Base-by-base conservation (phyloP, 192 early-diverging fungal species). In the Gonapodya sp. region DNA sequence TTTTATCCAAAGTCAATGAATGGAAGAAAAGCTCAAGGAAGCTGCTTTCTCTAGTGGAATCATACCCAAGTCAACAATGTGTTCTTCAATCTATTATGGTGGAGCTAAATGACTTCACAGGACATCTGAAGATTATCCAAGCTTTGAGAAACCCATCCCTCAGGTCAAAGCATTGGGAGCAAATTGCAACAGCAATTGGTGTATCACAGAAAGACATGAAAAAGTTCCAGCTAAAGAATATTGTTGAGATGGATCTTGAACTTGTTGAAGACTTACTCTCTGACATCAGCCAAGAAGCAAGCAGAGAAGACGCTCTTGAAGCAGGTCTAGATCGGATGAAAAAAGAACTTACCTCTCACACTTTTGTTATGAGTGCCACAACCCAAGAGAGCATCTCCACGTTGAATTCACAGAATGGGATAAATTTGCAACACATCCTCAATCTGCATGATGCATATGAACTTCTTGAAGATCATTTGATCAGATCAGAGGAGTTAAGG, bases 211-310 rank as follows among this genome's bases (percentile, higher is more conserved):
- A 79, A 34, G 86, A 87, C 35, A 80, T 87, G 34, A 37, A 72
- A 16, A 80, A 82, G 31, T 73, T 87, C 0, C 36, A 64, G 0
- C 46, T 87, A 1, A 37, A 74, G 0, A 78, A 85, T 36, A 79
- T 86, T 33, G 78, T 87, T 2, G 82, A 83, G 37, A 46, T 87
- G 30, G 86, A 87, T 75, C 72, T 87, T 72, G 86, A 87, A 74
- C 73, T 87, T 74, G 82, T 87, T 1, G 80, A 83, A 31, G 82
- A 84, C 36, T 81, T 87, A 0, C 30, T 87, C 1, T 36, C 79
- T 34, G 86, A 86, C 31, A 86, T 87, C n/a, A 85, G 81, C 36
- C 73, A 81, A 1, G 83, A 87, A 83, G 86, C 86, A 0, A 82
- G 73, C 37, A 32, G 32, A 8, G 86, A 84, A 35, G 73, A 79